Base-by-base conservation (phyloP, 352 stramenopile species). In the Blastocystis sp. region DNA sequence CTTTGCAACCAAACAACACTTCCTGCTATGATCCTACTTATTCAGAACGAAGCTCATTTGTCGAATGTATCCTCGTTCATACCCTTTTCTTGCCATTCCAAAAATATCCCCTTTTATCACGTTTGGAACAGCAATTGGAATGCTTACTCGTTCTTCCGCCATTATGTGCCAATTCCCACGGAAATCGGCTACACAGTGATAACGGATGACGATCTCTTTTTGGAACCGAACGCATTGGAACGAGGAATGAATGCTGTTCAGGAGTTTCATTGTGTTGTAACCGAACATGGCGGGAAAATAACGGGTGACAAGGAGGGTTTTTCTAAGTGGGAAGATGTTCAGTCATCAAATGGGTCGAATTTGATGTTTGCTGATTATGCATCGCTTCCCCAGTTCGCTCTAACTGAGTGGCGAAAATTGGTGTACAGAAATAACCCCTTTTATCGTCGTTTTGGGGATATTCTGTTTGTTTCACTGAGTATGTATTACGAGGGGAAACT, bases 111-210 rank as follows among this genome's bases (percentile, higher is more conserved):
- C 3, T 85, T 85, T 43, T 62, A 68, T 45, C 73, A 85, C 47
- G 43, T 85, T 11, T 85, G 73, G 73, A 37, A 66, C 0, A 66
- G 53, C 4, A 85, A 85, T 50, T 85, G 73, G 73, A 85, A 85
- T 45, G 30, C 47, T 26, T 85, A 53, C 56, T 85, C 73, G 9
- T 85, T 66, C 43, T 66, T 85, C 43, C 47, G 73, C 11, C 73
- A 85, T 45, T 85, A 39, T 30, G 47, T 85, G 3, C 73, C 73
- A 13, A 85, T 85, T 54, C 73, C 73, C 30, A 53, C 73, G 3
- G 34, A 43, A 20, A 85, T 85, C 26, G 53, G 68, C 30, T 54
- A 56, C 16, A 85, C 73, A 24, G 47, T 68, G 26, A 39, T 85
- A 2, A 39, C 63, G 16, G 73, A 85, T 11, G 73, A 85, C 53